Conservation (phyloP, 2,329 filamentous ascomycete genomes). For the Dryadomyces quercus-mongolicae region DNA sequence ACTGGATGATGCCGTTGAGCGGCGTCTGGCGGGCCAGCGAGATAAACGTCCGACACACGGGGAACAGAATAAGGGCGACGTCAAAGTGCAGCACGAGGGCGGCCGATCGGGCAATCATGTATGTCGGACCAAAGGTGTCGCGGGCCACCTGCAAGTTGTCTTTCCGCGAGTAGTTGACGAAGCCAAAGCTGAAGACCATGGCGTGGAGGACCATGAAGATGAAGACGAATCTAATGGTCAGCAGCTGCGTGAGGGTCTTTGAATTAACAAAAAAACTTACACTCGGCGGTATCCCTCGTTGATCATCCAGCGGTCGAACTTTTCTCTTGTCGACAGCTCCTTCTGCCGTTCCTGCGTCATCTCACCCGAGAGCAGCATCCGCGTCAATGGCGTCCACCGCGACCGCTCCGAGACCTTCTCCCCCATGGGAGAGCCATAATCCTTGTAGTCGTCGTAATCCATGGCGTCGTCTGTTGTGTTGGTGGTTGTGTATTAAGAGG, state of each 20-base stretch:
- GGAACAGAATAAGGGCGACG: conserved; percentile 65
- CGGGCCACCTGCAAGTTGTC: conserved; percentile 57
- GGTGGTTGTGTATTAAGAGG: neutral
- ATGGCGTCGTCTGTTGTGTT: conserved; percentile 10
- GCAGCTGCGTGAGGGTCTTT: conserved; percentile 12
- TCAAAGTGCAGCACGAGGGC: conserved; percentile 73
- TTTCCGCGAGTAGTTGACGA: conserved; percentile 69
- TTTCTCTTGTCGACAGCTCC: conserved; percentile 55
- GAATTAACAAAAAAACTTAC: conserved; percentile 32
- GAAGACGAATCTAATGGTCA: conserved; percentile 51
- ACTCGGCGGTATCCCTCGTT: conserved; percentile 76
- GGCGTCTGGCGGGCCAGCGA: conserved; percentile 70
- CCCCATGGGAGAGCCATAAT: conserved; percentile 14
- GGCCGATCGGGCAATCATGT: conserved; percentile 61
- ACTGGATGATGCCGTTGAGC: conserved; percentile 75
- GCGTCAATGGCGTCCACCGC: conserved; percentile 71
- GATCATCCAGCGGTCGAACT: conserved; percentile 78
- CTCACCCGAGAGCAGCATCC: conserved; percentile 73
- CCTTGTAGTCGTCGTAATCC: conserved; percentile 22
- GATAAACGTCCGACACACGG: conserved; percentile 74
- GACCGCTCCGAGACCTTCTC: conserved; percentile 51
- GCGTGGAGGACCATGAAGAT: conserved; percentile 62
- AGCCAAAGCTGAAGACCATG: conserved; percentile 69
- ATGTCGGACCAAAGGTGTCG: conserved; percentile 61
- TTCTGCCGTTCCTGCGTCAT: conserved; percentile 64